phyloP scores from a whole-genome alignment of 768 basidiomycete species.

The Lanmaoa pseudosensibilis region DNA sequence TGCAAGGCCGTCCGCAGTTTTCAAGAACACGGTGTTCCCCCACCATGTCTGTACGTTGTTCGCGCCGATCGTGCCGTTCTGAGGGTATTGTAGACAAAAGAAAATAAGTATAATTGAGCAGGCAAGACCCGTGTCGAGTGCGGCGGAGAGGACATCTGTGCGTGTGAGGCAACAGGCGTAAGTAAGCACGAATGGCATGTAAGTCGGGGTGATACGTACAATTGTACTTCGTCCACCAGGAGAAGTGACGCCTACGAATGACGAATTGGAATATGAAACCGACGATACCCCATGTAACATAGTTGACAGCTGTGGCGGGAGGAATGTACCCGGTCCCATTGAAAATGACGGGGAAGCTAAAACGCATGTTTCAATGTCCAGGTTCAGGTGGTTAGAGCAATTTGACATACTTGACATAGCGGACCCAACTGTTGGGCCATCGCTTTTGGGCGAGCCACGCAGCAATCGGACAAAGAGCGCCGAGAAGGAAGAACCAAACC shows the following conservation, averaged over 20 bases:
- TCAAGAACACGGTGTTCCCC: conserved; percentile 53
- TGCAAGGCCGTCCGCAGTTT: conserved; percentile 32
- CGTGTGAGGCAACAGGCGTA: not conserved
- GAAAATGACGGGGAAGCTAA: conserved; percentile 52
- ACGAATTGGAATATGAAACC: conserved; percentile 68
- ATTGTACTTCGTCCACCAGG: conserved; percentile 65
- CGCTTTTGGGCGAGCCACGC: conserved; percentile 53
- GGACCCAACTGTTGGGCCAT: conserved; percentile 65
- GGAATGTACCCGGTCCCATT: conserved; percentile 61
- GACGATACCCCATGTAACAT: conserved; percentile 65
- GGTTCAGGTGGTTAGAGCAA: not conserved
- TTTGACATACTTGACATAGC: conserved; percentile 60
- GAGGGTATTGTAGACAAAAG: conserved; percentile 64
- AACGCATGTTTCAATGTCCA: not conserved
- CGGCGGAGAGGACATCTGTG: conserved; percentile 65
- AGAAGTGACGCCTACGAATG: conserved; percentile 60
- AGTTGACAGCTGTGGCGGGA: conserved; percentile 64
- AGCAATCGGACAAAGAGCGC: conserved; percentile 58
- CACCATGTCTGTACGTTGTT: conserved; percentile 63
- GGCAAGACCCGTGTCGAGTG: conserved; percentile 69
- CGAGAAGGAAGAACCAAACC: conserved; percentile 78
- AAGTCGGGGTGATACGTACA: conserved; percentile 27
- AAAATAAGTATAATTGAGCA: conserved; percentile 56
- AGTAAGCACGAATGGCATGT: not conserved
- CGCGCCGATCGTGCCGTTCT: conserved; percentile 57